Percentiles rank a stretch among this genome's conserved stretches.
phyloP scores from a whole-genome alignment of 75 land plant genomes.

The Isoetes taiwanensis region DNA sequence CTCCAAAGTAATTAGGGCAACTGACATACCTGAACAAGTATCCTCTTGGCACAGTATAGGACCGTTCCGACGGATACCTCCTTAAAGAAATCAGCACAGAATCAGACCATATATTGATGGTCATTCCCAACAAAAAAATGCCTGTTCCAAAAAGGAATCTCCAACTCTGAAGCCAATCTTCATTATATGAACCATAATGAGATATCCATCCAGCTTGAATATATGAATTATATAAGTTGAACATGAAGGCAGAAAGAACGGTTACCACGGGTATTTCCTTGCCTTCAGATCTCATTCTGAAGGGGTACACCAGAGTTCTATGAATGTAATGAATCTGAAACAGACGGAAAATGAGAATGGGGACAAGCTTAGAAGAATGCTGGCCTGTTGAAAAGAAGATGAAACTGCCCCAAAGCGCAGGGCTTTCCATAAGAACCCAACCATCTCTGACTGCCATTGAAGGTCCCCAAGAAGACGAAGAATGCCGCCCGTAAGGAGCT shows the following conservation, averaged over 20 bases:
- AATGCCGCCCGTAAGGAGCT: slow-evolving; percentile 81
- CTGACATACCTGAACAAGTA: neutral
- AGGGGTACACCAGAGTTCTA: slow-evolving; percentile 13
- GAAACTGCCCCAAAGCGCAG: slow-evolving; percentile 49
- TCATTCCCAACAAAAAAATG: neutral
- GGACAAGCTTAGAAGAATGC: slow-evolving; percentile 9
- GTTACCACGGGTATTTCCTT: slow-evolving; percentile 33
- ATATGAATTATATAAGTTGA: neutral
- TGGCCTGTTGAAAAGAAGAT: slow-evolving; percentile 26
- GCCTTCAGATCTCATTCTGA: slow-evolving; percentile 16
- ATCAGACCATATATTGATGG: neutral
- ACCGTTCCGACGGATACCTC: neutral
- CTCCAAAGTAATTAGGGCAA: slow-evolving; percentile 1
- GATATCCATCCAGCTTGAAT: neutral
- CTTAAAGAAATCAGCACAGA: neutral
- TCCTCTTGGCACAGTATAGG: neutral
- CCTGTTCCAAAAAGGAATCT: neutral
- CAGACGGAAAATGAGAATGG: slow-evolving; percentile 6
- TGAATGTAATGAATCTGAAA: slow-evolving; percentile 15
- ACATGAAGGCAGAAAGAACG: slow-evolving; percentile 27
- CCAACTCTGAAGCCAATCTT: neutral
- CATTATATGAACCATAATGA: neutral
- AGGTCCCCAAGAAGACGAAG: slow-evolving; percentile 47
- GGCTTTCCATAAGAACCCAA: slow-evolving; percentile 84
- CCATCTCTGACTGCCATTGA: slow-evolving; percentile 35